Percentiles rank a stretch among this genome's conserved stretches.
phyloP scores from a whole-genome alignment of 2,329 filamentous ascomycete species.

The Malbranchea zuffiana region DNA sequence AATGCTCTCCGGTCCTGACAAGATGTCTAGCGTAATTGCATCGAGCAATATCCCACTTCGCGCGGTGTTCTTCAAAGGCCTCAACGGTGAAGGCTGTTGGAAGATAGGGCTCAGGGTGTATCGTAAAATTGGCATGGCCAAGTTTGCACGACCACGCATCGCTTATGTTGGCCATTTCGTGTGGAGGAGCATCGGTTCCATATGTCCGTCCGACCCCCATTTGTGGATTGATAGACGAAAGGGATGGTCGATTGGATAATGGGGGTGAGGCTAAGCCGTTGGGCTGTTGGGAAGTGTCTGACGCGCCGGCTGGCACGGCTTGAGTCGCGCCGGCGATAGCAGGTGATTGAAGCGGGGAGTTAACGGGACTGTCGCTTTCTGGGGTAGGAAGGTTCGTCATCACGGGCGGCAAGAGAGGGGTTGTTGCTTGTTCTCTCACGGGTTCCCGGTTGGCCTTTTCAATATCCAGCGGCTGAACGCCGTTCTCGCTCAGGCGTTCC shows the following conservation, averaged over 20 bases:
- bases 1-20: conserved; percentile 79
- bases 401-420: conserved; percentile 73
- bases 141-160: conserved; percentile 78
- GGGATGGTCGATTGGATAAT: conserved; percentile 64
- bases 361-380: conserved; percentile 45
- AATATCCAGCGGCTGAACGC: conserved; percentile 42
- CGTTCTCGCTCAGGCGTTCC: conserved; percentile 40
- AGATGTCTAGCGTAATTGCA: conserved; percentile 83
- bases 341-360: conserved; percentile 80
- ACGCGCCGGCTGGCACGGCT: conserved; percentile 34
- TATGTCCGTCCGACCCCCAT: conserved; percentile 38
- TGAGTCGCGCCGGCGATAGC: conserved; percentile 54
- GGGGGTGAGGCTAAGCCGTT: conserved; percentile 50
- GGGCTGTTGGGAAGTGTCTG: conserved; percentile 40
- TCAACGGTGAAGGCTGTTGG: conserved; percentile 52
- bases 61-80: conserved; percentile 53
- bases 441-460: conserved; percentile 42
- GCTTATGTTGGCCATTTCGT: conserved; percentile 52
- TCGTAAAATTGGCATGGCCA: conserved; percentile 88
- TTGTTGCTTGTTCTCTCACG: conserved; percentile 55
- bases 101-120: conserved; percentile 68
- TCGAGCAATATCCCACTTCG: conserved; percentile 73
- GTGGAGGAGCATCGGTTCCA: conserved; percentile 51
- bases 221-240: conserved; percentile 57
- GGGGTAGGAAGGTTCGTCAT: conserved; percentile 49